Base-by-base conservation (phyloP, 139 green algal genomes). In the Trebouxia sp. region DNA sequence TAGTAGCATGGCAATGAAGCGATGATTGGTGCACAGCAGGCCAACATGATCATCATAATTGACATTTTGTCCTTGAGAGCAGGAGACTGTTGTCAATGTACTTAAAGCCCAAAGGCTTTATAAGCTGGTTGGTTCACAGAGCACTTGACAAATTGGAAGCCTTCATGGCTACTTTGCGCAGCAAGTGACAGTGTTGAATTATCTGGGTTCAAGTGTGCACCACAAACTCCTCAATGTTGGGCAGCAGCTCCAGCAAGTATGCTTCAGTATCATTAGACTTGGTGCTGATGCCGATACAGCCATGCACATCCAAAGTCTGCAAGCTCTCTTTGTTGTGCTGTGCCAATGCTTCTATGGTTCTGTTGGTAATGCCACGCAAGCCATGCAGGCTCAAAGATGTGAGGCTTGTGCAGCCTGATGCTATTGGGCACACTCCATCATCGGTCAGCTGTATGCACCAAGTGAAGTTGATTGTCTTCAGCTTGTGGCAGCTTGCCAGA, bases 371-470 rank as follows among this genome's bases (percentile, higher is more conserved):
- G 10, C 55, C 35, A 6, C 69, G 69, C 26, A 83, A 69, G 69
- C 82, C 82, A 70, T 86, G 82, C 67, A 86, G 37, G 37, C 67
- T 81, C 32, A 86, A 74, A 20, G 76, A 41, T 43, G 78, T 32
- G 43, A 86, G 47, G 3, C 38, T 50, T 0, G 30, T 48, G 69
- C 82, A 83, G 12, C 69, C 82, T 14, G 26, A 35, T 14, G 69
- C 82, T 10, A 86, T 12, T 37, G 69, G 32, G 32, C 26, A 58
- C 0, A 86, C 24, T 4, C 41, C 82, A 8, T 35, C 55, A 42
- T 82, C 82, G 14, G 62, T 82, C 6, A 85, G 35, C 48, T 79
- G 76, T n/a, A 85, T 38, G 41, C 82, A 85, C 82, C 81, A 85
- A 24, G 81, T 82, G 32, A 85, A 70, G 17, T 80, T 80, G n/a